These are phyloP conservation scores for Verticillium nonalfalfae DNA, from an alignment of 2,329 filamentous ascomycete genomes.

Conservation along the genomic window DNA sequence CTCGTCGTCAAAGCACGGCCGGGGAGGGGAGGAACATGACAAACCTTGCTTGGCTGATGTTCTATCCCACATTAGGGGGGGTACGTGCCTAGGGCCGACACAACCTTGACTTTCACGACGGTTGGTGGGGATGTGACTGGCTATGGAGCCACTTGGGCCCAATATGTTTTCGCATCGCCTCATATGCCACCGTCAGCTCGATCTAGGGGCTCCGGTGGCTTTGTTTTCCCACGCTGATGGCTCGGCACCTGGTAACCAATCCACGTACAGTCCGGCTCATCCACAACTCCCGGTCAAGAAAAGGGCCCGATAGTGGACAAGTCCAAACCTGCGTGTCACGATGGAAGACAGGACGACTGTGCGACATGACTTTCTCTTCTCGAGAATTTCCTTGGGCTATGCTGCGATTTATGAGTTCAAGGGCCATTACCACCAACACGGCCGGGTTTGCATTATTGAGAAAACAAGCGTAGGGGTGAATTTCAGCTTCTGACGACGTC, in stretches of 20 bases:
- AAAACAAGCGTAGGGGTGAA: background rate
- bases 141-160: background rate
- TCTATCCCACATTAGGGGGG: too few relatives aligned
- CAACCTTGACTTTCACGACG: background rate
- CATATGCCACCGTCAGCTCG: background rate
- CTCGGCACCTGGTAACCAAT: background rate
- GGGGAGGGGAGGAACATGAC: background rate
- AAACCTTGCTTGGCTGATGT: background rate
- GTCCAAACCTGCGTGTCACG: background rate
- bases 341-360: background rate
- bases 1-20: background rate
- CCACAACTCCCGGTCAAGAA: background rate
- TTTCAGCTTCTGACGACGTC: background rate
- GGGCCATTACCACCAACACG: background rate
- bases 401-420: too few relatives aligned
- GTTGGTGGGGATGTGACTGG: background rate
- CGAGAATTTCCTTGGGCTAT: background rate
- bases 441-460: background rate
- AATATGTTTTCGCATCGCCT: background rate
- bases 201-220: background rate
- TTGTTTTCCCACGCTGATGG: background rate
- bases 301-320: background rate
- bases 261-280: background rate
- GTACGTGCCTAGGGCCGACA: too few relatives aligned
- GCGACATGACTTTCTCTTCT: background rate